These are phyloP conservation scores for Xylona heveae DNA, from an alignment of 495 filamentous ascomycete genomes.

Conservation along the genomic window DNA sequence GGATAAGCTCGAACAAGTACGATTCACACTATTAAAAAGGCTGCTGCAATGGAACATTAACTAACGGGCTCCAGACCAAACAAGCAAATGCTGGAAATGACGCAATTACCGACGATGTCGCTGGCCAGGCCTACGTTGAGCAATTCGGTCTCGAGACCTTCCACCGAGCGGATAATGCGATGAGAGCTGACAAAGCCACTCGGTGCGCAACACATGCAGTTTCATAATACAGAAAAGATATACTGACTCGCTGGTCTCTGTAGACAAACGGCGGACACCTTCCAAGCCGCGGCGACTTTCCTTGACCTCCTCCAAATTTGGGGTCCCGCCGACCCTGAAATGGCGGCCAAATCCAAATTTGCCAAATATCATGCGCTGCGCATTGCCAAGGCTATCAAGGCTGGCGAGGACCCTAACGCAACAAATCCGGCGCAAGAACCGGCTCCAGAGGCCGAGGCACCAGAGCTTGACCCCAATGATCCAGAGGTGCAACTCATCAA, in stretches of 20 bases:
- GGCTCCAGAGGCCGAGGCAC: slow-evolving; percentile 20
- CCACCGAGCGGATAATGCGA: slow-evolving; percentile 54
- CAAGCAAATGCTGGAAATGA: slow-evolving; percentile 36
- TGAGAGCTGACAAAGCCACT: slow-evolving; percentile 69
- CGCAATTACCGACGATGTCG: slow-evolving; percentile 58
- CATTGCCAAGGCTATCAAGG: slow-evolving; percentile 76
- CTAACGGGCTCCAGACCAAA: slow-evolving; percentile 35
- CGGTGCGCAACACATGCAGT: slow-evolving; percentile 28
- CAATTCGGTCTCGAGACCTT: slow-evolving; percentile 85
- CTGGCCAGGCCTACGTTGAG: slow-evolving; percentile 78
- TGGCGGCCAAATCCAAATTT: slow-evolving; percentile 74
- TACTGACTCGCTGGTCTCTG: slow-evolving; percentile 7
- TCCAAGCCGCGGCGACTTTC: slow-evolving; percentile 79
- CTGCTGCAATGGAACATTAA: background rate
- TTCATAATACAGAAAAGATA: background rate
- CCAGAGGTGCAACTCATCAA: slow-evolving; percentile 37
- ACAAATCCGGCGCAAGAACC: slow-evolving; percentile 51
- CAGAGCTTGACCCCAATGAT: slow-evolving; percentile 31
- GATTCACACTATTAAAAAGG: slow-evolving; percentile 3
- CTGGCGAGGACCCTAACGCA: slow-evolving; percentile 80
- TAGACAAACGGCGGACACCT: slow-evolving; percentile 84
- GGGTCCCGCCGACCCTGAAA: slow-evolving; percentile 51
- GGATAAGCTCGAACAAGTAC: slow-evolving; percentile 76
- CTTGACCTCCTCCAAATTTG: slow-evolving; percentile 75
- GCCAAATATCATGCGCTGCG: slow-evolving; percentile 89